Percentiles rank a stretch among this genome's conserved stretches.
phyloP scores from a whole-genome alignment of 1,284 basidiomycete species.

The Tilletia caries region DNA sequence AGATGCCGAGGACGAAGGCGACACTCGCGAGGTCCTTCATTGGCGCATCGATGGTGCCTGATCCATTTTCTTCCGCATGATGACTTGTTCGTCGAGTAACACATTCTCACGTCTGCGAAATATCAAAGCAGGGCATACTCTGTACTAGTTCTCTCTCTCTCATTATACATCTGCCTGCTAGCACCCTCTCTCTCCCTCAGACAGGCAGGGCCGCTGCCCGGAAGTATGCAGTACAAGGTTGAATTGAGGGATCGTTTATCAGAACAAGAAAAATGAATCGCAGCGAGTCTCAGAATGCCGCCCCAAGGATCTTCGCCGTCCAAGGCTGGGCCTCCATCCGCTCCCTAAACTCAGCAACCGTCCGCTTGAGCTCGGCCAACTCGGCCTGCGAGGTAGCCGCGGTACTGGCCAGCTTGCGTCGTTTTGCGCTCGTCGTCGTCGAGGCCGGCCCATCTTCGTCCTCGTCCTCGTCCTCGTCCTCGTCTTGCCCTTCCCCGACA shows the following conservation, averaged over 20 bases:
- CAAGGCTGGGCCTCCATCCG: slow-evolving; percentile 12
- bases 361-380: slow-evolving; percentile 19
- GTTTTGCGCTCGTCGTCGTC: slow-evolving; percentile 12
- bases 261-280: too few relatives aligned
- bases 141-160: too few relatives aligned
- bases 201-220: too few relatives aligned
- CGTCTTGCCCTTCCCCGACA: neutral
- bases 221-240: too few relatives aligned
- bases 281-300: slow-evolving; percentile 12
- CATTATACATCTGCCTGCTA: too few relatives aligned
- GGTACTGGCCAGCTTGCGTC: neutral
- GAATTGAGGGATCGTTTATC: too few relatives aligned
- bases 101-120: too few relatives aligned
- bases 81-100: too few relatives aligned
- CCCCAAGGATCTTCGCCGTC: slow-evolving; percentile 4
- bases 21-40: neutral
- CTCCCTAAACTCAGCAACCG: slow-evolving; percentile 16
- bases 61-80: too few relatives aligned
- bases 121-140: too few relatives aligned
- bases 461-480: neutral
- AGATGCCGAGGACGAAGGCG: neutral
- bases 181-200: too few relatives aligned
- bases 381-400: slow-evolving; percentile 10
- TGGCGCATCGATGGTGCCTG: too few relatives aligned
- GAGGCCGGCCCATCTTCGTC: slow-evolving; percentile 56